Evolutionary conservation across 257 asterid species (phyloP).

Genomic region (Capsicum rhomboideum): DNA sequence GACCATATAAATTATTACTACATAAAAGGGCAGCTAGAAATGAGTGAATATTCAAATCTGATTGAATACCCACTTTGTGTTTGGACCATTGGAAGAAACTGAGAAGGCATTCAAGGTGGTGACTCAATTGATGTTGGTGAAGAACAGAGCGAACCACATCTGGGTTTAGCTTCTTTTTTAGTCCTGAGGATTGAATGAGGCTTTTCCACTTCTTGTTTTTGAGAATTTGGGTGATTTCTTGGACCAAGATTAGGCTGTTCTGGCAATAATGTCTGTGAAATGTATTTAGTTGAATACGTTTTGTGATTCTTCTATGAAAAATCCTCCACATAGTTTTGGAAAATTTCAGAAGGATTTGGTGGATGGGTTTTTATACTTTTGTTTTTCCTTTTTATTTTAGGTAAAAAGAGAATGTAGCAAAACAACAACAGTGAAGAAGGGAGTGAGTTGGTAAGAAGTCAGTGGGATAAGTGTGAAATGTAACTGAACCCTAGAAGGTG

Average conservation of each 20-base stretch:
- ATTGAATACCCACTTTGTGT: constrained; percentile 5
- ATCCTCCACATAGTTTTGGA: background rate
- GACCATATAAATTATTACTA: background rate
- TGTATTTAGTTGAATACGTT: background rate
- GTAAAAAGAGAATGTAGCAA: no score
- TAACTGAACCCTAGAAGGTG: background rate
- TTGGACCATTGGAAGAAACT: constrained; percentile 11
- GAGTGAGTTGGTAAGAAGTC: no score
- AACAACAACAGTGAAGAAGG: no score
- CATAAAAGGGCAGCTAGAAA: constrained; percentile 5
- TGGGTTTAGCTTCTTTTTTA: constrained; percentile 4
- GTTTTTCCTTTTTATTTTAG: no score
- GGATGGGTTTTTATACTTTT: no score
- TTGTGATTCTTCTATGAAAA: background rate
- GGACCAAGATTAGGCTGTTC: background rate
- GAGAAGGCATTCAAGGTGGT: constrained; percentile 1
- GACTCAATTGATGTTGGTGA: background rate
- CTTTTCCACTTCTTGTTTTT: constrained; percentile 2
- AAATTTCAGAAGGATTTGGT: background rate
- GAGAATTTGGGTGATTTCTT: constrained; percentile 10
- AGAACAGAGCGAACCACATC: constrained; percentile 2
- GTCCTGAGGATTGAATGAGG: background rate
- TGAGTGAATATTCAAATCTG: constrained; percentile 2
- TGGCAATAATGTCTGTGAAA: background rate
- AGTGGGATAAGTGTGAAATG: no score